Percentiles rank a stretch among this genome's conserved stretches.
phyloP scores from a whole-genome alignment of 768 basidiomycete species.

The Leccinellum albellum region DNA sequence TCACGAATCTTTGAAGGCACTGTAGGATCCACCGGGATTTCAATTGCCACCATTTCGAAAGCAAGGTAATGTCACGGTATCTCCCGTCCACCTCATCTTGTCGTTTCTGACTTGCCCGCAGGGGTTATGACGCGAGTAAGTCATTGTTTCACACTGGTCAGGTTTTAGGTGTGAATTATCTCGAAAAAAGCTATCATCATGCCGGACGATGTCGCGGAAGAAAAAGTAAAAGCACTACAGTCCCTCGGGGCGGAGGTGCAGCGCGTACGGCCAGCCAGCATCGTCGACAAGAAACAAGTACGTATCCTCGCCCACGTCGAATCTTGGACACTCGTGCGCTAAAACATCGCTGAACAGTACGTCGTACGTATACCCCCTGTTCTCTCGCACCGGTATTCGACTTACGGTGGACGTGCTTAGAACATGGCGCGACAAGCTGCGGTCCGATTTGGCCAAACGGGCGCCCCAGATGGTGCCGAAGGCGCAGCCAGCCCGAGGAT shows the following conservation, averaged over 20 bases:
- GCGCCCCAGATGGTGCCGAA: constrained; percentile 18
- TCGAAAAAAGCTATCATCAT: constrained; percentile 69
- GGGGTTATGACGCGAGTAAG: constrained; percentile 85
- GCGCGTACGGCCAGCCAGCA: constrained; percentile 88
- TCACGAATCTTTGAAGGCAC: constrained; percentile 97
- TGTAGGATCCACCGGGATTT: constrained; percentile 94
- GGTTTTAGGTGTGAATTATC: neutral
- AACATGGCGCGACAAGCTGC: constrained; percentile 87
- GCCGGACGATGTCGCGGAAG: constrained; percentile 85
- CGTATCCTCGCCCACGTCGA: constrained; percentile 9
- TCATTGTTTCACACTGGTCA: neutral
- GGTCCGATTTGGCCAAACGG: constrained; percentile 57
- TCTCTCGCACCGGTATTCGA: neutral
- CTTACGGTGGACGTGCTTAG: constrained; percentile 35
- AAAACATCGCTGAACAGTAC: constrained; percentile 39
- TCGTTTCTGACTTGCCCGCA: constrained; percentile 25
- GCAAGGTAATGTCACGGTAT: constrained; percentile 56
- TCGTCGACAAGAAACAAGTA: constrained; percentile 95
- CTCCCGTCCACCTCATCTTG: neutral
- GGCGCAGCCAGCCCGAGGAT: neutral
- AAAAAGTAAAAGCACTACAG: constrained; percentile 82
- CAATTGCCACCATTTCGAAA: constrained; percentile 87
- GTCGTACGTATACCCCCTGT: constrained; percentile 46
- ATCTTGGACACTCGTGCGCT: neutral
- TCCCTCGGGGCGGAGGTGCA: constrained; percentile 88